Conservation (phyloP, 2,329 filamentous ascomycete genomes). For the Thelonectria olida region DNA sequence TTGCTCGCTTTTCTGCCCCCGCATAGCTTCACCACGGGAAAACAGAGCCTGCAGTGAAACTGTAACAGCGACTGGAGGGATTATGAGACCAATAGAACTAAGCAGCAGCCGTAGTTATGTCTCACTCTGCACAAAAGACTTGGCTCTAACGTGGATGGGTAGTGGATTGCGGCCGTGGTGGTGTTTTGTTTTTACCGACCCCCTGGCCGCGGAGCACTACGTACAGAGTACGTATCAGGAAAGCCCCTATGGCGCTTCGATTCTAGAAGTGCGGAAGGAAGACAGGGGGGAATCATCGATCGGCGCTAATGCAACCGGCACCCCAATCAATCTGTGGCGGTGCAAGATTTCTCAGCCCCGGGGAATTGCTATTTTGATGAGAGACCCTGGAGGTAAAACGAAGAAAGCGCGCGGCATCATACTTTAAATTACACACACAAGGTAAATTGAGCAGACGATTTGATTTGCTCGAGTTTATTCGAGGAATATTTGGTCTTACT, state of each 20-base stretch:
- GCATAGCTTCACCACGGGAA: constrained; percentile 11
- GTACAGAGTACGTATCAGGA: constrained; percentile 17
- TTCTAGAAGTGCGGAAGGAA: constrained; percentile 39
- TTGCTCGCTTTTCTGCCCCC: constrained; percentile 6
- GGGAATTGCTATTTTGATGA: constrained; percentile 20
- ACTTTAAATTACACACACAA: not conserved
- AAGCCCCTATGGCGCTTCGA: constrained; percentile 25
- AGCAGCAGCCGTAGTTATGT: constrained; percentile 1
- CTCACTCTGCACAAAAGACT: constrained; percentile 2
- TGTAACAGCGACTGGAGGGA: not conserved
- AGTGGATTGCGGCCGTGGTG: not conserved
- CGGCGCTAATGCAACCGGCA: constrained; percentile 47
- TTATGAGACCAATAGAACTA: constrained; percentile 7
- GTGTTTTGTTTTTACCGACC: constrained; percentile 18
- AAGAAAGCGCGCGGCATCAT: not conserved
- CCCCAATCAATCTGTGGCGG: constrained; percentile 45
- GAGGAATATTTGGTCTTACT: not conserved
- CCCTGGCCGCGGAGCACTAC: constrained; percentile 16
- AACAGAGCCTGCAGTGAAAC: constrained; percentile 10
- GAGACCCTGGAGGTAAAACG: not conserved
- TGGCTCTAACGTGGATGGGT: not conserved
- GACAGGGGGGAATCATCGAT: constrained; percentile 36
- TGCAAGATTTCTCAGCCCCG: constrained; percentile 39
- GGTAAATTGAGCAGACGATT: not conserved
- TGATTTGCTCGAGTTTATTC: not conserved